phyloP scores from a whole-genome alignment of 1,284 basidiomycete genomes.

The Lignosus rhinocerotis region DNA sequence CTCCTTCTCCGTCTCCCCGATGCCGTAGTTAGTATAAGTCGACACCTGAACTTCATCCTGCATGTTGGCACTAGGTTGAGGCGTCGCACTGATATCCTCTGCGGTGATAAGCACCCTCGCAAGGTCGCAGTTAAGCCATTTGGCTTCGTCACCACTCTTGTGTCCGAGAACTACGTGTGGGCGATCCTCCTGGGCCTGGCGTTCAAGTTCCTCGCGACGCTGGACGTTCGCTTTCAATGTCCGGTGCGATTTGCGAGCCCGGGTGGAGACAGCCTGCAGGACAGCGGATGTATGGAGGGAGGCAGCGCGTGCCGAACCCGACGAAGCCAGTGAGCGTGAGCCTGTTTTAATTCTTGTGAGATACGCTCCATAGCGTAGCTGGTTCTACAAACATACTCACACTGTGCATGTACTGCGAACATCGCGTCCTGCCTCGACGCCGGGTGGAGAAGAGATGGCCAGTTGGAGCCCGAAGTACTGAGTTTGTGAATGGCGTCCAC shows the following conservation, averaged over 20 bases:
- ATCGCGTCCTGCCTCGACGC: constrained; percentile 23
- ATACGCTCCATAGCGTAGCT: neutral
- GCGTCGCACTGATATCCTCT: constrained; percentile 44
- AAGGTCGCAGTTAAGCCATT: constrained; percentile 68
- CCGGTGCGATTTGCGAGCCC: constrained; percentile 39
- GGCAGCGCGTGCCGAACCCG: constrained; percentile 36
- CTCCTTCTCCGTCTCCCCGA: constrained; percentile 53
- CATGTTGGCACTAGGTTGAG: constrained; percentile 12
- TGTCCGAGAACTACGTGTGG: constrained; percentile 78
- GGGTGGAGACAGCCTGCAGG: constrained; percentile 37
- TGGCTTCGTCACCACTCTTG: constrained; percentile 56
- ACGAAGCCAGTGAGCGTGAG: constrained; percentile 46
- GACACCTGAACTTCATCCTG: constrained; percentile 42
- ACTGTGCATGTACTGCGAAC: constrained; percentile 32
- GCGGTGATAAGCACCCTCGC: constrained; percentile 60
- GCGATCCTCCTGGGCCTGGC: constrained; percentile 42
- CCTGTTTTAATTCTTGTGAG: constrained; percentile 30
- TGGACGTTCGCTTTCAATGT: constrained; percentile 54
- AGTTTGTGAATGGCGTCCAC: constrained; percentile 4
- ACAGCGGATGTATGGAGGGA: constrained; percentile 59
- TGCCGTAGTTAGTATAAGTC: constrained; percentile 58
- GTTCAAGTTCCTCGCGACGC: constrained; percentile 45
- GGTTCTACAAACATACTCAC: constrained; percentile 21
- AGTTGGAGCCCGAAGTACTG: constrained; percentile 4
- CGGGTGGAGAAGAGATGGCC: constrained; percentile 17